Evolutionary conservation across 2,329 filamentous ascomycete species (phyloP).

Genomic region (Aspergillus candidus): DNA sequence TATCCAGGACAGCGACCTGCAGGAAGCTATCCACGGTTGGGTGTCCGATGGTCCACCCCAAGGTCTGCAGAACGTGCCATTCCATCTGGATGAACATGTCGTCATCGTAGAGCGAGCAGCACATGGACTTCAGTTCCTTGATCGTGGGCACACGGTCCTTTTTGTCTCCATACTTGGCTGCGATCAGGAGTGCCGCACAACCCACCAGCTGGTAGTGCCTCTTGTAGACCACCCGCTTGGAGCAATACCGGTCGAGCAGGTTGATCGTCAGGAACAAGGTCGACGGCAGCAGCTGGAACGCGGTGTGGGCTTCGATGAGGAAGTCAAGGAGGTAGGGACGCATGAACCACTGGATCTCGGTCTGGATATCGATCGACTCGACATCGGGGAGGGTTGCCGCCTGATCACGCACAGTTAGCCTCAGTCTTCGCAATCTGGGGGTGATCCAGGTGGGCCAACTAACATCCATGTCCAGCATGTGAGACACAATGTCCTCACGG

Average conservation of each 20-base stretch:
- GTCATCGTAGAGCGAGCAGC: constrained; percentile 94
- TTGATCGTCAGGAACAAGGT: constrained; percentile 96
- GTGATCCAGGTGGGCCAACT: constrained; percentile 16
- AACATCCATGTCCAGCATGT: constrained; percentile 92
- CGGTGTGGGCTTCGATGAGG: constrained; percentile 91
- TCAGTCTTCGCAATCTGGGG: background rate
- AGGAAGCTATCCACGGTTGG: constrained; percentile 93
- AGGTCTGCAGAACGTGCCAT: constrained; percentile 96
- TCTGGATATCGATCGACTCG: constrained; percentile 97
- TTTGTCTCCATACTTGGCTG: constrained; percentile 97
- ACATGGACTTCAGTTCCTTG: constrained; percentile 97
- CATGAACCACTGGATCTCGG: constrained; percentile 99
- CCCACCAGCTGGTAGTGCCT: constrained; percentile 97
- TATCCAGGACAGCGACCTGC: constrained; percentile 75
- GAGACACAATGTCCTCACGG: constrained; percentile 84
- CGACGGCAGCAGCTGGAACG: constrained; percentile 87
- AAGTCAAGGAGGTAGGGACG: constrained; percentile 96
- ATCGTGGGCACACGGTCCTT: constrained; percentile 98
- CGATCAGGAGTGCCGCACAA: constrained; percentile 90
- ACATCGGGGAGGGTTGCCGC: constrained; percentile 89
- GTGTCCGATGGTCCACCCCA: constrained; percentile 94
- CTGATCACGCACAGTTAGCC: constrained; percentile 39
- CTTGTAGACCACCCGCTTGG: constrained; percentile 95
- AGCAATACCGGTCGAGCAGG: constrained; percentile 95
- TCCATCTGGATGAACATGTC: constrained; percentile 99